Base-by-base conservation (phyloP, 2,329 filamentous ascomycete species). In the Chaetothyriales sp. region DNA sequence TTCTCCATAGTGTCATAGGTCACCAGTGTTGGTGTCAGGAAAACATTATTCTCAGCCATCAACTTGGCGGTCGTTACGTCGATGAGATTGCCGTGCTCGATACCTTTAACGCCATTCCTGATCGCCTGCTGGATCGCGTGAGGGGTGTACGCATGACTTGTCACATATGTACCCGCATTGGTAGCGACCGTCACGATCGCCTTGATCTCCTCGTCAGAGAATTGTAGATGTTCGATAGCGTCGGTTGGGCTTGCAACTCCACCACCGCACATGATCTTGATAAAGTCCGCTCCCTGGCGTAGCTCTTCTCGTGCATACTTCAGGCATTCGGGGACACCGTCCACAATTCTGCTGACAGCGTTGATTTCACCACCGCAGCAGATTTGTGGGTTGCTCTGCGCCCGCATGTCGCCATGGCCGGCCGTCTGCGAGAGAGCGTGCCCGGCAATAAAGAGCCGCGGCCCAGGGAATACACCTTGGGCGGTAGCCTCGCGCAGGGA, bases 241-340 rank as follows among this genome's bases (percentile, higher is more conserved):
- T 80, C 77, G 0, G 76, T 78, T 0, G 76, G 75, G 10, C 70
- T 74, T 0, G 73, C 69, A 2, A 81, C 76, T 10, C 77, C 78
- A 1, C 78, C 77, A 3, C 70, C 70, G 0, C 68, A 69, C 76
- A 80, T 79, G 55, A 81, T 77, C 62, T 81, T 81, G 62, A 81
- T 71, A 57, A 80, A 80, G 58, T 80, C 75, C 0, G 75, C 73
- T 1, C 78, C 78, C 6, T 65, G 68, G 2, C 77, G 68, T 0
- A 81, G 60, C 59, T 80, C 73, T 49, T 79, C 76, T 3, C 78
- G 68, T 0, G 73, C 69, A 10, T 66, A 72, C 15, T 68, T 68
- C 43, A 77, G 65, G 54, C 77, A 80, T 46, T 75, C 73, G 0
- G 74, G 66, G 1, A 78, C 74, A 1, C 77, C 75, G 59, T 80